Evolutionary conservation across 352 stramenopile species (phyloP), one percentile per base, ranked within the genome.

Genomic region (Phytophthora meadii): DNA sequence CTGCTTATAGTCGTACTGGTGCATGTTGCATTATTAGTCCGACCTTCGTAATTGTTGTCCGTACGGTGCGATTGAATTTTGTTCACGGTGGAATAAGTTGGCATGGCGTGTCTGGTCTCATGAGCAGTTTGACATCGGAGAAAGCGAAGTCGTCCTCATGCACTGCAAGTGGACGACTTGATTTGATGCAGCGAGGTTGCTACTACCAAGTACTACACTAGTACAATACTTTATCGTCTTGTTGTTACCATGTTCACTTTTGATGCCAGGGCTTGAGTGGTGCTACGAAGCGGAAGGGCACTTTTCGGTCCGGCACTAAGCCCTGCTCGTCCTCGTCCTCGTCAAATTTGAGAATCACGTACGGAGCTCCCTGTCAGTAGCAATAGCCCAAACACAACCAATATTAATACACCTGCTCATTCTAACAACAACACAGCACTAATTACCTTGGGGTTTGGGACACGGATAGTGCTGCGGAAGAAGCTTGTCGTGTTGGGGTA

Each of bases 401-500:
- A 22, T 8, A 36, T 12, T 36, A 36, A 10, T 36, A 36, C 8
- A 22, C 22, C 22, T 22, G 22, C 22, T 22, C 22, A 22, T 22
- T 22, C 22, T 22, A 22, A 22, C 2, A 22, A 25, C 24, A 44
- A n/a, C 40, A 2, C 25, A 62, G 5, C 36, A 22, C 22, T 22
- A 0, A 30, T 60, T 61, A 92, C 82, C 68, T 70, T 84, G 34
- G 93, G 97, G 39, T 97, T 95, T 14, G 96, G 96, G 27, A 95
- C 76, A 28, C 86, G 89, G 28, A 99, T 88, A 11, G 95, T 93
- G 28, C 90, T 94, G 22, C 93, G 83, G 68, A 99, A 99, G 73
- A 99, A 99, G 51, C 84, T 97, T 14, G 96, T 99, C 12, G 96
- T 99, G 79, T 98, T 97, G 6, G 97, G 97, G 74, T 99, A 99